Conservation (phyloP, 2,329 filamentous ascomycete genomes). For the Aureobasidium sp. region DNA sequence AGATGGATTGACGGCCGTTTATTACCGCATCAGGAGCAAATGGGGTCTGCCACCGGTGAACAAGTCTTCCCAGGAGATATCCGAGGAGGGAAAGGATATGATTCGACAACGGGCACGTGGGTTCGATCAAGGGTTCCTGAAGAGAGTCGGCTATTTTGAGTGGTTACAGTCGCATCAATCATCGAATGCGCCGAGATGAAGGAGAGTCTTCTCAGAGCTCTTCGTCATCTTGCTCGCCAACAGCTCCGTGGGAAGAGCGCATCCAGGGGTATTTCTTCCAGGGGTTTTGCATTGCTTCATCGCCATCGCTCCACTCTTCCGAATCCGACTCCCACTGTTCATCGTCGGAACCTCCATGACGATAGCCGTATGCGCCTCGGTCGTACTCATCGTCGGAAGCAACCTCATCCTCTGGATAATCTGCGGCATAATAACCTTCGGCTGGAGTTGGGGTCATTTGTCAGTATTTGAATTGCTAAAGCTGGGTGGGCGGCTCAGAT, state of each 20-base stretch:
- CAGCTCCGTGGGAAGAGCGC: conserved; percentile 5
- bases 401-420: conserved; percentile 75
- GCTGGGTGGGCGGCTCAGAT: conserved; percentile 24
- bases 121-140: conserved; percentile 25
- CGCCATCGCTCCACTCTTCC: conserved; percentile 23
- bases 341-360: conserved; percentile 32
- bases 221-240: conserved; percentile 8
- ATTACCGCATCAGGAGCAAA: conserved; percentile 28
- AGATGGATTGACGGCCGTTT: conserved; percentile 28
- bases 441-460: conserved; percentile 32
- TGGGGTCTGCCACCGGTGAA: conserved; percentile 29
- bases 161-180: conserved; percentile 6
- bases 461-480: neutral
- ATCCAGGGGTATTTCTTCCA: conserved; percentile 23
- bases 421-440: conserved; percentile 70
- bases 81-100: conserved; percentile 22
- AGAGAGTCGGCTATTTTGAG: conserved; percentile 25
- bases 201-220: neutral
- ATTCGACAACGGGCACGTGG: conserved; percentile 23
- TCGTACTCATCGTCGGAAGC: conserved; percentile 62
- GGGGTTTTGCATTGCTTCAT: conserved; percentile 25
- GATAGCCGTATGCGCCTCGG: conserved; percentile 35
- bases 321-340: conserved; percentile 32
- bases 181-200: conserved; percentile 1
- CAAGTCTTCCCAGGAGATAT: conserved; percentile 24